Percentiles rank a stretch among this genome's conserved stretches.
Evolutionary conservation across 768 basidiomycete genomes (phyloP).

Genomic region (Lactarius deliciosus): DNA sequence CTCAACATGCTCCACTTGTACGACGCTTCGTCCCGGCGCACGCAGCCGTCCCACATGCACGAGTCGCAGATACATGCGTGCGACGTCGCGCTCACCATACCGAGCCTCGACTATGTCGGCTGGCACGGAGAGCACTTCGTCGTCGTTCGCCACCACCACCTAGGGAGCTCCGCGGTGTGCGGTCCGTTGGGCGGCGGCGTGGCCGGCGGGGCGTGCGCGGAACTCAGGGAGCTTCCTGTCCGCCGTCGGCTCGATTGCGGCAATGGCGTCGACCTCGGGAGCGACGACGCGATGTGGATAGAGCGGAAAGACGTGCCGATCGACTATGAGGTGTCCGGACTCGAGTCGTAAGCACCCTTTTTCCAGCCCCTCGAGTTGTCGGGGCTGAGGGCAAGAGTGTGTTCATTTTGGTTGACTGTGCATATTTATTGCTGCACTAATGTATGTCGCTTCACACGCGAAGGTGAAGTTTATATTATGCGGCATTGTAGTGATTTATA

Average conservation of each 20-base stretch:
- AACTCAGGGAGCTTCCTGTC: slow-evolving; percentile 61
- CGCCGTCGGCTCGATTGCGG: slow-evolving; percentile 60
- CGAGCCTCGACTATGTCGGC: slow-evolving; percentile 63
- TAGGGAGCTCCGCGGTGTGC: background rate
- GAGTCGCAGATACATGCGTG: slow-evolving; percentile 53
- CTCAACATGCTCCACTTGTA: slow-evolving; percentile 64
- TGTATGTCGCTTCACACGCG: background rate
- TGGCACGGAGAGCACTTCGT: slow-evolving; percentile 75
- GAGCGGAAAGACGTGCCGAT: slow-evolving; percentile 75
- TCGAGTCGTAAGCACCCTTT: slow-evolving; percentile 35
- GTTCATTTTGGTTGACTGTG: background rate
- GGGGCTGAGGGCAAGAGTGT: background rate
- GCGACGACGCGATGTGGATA: slow-evolving; percentile 62
- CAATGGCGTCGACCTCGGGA: slow-evolving; percentile 63
- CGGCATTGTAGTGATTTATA: background rate
- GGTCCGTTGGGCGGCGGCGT: slow-evolving; percentile 20
- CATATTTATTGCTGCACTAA: background rate
- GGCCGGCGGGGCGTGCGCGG: slow-evolving; percentile 30
- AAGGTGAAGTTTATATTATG: background rate
- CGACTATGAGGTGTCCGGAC: slow-evolving; percentile 65
- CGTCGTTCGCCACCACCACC: slow-evolving; percentile 43
- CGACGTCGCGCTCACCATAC: slow-evolving; percentile 49
- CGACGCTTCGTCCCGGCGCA: slow-evolving; percentile 46
- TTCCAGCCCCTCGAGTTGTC: background rate
- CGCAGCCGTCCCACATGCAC: slow-evolving; percentile 55